Percentiles rank a stretch among this genome's conserved stretches.
phyloP scores from a whole-genome alignment of 257 asterid genomes.

The Hygrophila difformis region DNA sequence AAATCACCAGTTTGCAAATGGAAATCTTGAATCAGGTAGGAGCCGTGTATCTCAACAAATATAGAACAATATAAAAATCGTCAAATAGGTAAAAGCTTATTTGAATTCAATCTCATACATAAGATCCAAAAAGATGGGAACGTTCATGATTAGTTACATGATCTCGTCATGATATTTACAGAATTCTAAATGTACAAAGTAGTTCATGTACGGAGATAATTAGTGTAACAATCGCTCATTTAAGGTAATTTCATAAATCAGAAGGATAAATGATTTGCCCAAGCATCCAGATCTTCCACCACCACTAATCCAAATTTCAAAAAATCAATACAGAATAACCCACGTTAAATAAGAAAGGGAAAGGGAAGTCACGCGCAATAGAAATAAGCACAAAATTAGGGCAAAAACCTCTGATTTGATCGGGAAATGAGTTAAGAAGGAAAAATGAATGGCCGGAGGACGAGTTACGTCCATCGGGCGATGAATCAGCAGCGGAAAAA shows the following conservation, averaged over 20 bases:
- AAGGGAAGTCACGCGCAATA: not conserved
- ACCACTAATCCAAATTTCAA: not conserved
- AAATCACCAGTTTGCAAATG: not conserved
- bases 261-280: not conserved
- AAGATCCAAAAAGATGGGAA: not conserved
- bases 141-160: too few relatives aligned
- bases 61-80: too few relatives aligned
- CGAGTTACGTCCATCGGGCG: constrained; percentile 23
- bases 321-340: not conserved
- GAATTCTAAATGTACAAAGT: not conserved
- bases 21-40: not conserved
- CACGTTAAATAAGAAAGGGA: not conserved
- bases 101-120: constrained; percentile 1
- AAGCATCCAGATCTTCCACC: not conserved
- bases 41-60: not conserved
- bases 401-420: constrained; percentile 51
- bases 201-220: not conserved
- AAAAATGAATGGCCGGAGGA: constrained; percentile 17
- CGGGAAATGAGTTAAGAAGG: constrained; percentile 18
- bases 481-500: constrained; percentile 27
- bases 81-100: not conserved
- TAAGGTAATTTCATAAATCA: not conserved
- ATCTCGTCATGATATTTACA: constrained; percentile 1
- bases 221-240: not conserved
- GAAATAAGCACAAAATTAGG: not conserved